Conservation (phyloP, 192 early-diverging fungal genomes). For the Mortierella antarctica region DNA sequence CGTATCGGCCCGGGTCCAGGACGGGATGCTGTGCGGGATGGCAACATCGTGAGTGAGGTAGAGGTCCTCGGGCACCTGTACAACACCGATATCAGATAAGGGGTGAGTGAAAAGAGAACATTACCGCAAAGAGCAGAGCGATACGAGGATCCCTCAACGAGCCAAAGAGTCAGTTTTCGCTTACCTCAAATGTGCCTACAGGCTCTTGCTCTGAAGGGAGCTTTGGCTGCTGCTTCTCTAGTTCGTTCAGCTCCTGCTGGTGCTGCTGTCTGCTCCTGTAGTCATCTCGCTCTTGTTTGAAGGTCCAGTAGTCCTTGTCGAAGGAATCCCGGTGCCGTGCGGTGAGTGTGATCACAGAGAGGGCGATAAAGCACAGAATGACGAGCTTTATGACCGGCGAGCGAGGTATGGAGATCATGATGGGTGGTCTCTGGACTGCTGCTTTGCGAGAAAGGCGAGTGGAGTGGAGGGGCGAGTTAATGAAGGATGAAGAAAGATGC, state of each 20-base stretch:
- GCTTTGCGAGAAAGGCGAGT: too few relatives aligned
- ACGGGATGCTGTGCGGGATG: slow-evolving; percentile 48
- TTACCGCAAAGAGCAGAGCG: neutral
- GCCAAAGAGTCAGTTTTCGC: neutral
- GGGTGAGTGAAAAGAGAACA: neutral
- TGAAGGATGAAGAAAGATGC: too few relatives aligned
- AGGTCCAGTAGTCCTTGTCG: slow-evolving; percentile 21
- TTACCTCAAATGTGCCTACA: slow-evolving; percentile 26
- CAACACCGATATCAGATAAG: neutral
- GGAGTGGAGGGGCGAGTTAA: too few relatives aligned
- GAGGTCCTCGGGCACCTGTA: slow-evolving; percentile 36
- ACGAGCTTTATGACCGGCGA: slow-evolving; percentile 35
- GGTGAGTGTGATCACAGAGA: slow-evolving; percentile 11
- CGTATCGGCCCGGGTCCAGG: slow-evolving; percentile 56
- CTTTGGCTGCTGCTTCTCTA: slow-evolving; percentile 13
- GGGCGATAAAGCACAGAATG: slow-evolving; percentile 6
- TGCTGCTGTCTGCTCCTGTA: neutral
- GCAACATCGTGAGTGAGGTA: slow-evolving; percentile 56
- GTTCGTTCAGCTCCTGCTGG: slow-evolving; percentile 12
- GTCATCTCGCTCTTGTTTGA: slow-evolving; percentile 2
- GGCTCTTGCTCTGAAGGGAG: slow-evolving; percentile 14
- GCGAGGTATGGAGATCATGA: slow-evolving; percentile 39
- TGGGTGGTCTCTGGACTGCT: neutral
- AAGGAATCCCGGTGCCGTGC: neutral
- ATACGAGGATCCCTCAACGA: neutral